A percentile compares a stretch with the other conserved stretches of the same genome.
These are phyloP conservation scores for Apiotrichum mycotoxinovorans DNA, from an alignment of 1,284 basidiomycete species.

Conservation along the genomic window DNA sequence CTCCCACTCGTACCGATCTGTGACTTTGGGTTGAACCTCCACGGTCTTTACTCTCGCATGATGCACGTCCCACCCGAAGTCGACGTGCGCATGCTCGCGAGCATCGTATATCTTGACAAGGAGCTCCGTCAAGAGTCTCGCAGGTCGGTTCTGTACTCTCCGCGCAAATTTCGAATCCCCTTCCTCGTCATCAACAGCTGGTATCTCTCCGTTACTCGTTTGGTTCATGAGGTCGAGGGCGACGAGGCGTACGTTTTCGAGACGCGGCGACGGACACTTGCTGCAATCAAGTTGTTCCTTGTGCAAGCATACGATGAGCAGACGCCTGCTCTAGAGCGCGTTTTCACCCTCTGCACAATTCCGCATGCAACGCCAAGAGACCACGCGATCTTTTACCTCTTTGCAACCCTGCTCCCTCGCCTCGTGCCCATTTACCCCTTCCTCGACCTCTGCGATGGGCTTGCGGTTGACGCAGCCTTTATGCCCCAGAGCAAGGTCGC, in stretches of 20 bases:
- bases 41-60: neutral
- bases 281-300: constrained; percentile 29
- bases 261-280: constrained; percentile 11
- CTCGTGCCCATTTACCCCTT: constrained; percentile 48
- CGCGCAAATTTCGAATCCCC: constrained; percentile 12
- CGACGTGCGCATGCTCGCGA: constrained; percentile 4
- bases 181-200: constrained; percentile 11
- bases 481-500: constrained; percentile 1
- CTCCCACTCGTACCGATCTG: constrained; percentile 16
- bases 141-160: neutral
- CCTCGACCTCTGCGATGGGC: constrained; percentile 49
- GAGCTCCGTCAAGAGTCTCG: neutral
- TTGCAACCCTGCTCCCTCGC: constrained; percentile 39
- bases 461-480: constrained; percentile 47
- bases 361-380: constrained; percentile 22
- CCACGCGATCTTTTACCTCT: constrained; percentile 46
- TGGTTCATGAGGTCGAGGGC: neutral
- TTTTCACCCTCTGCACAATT: constrained; percentile 20
- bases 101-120: neutral
- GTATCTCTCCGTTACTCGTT: neutral
- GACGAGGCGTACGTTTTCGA: neutral
- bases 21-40: neutral
- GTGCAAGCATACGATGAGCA: constrained; percentile 20
- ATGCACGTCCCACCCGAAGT: constrained; percentile 1
- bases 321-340: constrained; percentile 7